Conservation (phyloP, 2,329 filamentous ascomycete genomes). For the Fusarium siculi region DNA sequence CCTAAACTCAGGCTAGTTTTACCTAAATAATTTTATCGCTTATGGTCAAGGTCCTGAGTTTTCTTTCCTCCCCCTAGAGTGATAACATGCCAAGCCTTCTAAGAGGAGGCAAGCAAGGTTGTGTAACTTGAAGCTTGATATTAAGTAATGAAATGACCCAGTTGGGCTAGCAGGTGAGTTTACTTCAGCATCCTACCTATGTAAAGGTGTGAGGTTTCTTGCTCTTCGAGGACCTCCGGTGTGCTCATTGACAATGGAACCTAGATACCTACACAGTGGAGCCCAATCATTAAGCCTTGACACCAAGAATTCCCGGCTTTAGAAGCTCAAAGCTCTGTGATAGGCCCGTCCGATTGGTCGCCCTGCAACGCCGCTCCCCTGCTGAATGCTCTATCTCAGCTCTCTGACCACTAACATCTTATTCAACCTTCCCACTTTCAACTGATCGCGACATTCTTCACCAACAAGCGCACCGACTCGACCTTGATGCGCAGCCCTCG, state of each 20-base stretch:
- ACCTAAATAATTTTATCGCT: no score
- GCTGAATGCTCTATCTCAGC: constrained; percentile 22
- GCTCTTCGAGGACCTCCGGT: background rate
- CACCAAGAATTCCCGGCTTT: constrained; percentile 20
- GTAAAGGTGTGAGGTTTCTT: background rate
- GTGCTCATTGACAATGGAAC: background rate
- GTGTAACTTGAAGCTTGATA: background rate
- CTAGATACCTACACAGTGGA: background rate
- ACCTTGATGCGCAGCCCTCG: constrained; percentile 31
- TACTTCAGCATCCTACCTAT: background rate
- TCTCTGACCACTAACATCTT: constrained; percentile 40
- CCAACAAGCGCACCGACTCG: constrained; percentile 22
- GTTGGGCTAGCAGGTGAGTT: background rate
- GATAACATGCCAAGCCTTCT: constrained; percentile 1
- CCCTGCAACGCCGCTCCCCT: constrained; percentile 10
- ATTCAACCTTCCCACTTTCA: constrained; percentile 32
- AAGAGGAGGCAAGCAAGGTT: background rate
- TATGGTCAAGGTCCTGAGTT: no score
- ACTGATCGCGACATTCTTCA: constrained; percentile 29
- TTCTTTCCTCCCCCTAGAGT: background rate
- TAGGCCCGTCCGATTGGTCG: constrained; percentile 31
- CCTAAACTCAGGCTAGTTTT: no score
- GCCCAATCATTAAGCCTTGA: constrained; percentile 28
- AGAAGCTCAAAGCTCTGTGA: constrained; percentile 28
- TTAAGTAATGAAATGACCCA: no score